Evolutionary conservation across 2,329 filamentous ascomycete genomes (phyloP).

Genomic region (Apiospora marii): DNA sequence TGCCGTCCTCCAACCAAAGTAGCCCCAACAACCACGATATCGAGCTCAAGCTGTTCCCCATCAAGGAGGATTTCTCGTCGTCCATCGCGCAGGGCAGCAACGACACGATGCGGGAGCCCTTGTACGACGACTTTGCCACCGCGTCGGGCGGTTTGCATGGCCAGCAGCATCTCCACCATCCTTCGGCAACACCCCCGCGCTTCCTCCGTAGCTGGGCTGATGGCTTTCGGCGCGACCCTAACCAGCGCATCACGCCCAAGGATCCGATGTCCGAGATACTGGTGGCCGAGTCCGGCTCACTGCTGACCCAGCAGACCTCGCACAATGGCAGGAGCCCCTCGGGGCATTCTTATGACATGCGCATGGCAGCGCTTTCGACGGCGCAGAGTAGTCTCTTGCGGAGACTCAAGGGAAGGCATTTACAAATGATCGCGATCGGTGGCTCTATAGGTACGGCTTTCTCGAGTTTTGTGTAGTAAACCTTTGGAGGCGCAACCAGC

Average conservation of each 20-base stretch:
- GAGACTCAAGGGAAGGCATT: constrained; percentile 81
- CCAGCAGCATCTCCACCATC: neutral
- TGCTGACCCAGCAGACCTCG: constrained; percentile 37
- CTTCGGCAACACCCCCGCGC: constrained; percentile 37
- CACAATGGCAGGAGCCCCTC: constrained; percentile 47
- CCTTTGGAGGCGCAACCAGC: constrained; percentile 22
- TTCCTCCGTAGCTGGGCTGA: constrained; percentile 59
- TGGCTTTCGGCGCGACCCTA: constrained; percentile 69
- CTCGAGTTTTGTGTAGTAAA: constrained; percentile 7
- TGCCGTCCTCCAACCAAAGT: constrained; percentile 15
- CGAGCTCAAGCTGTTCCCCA: constrained; percentile 62
- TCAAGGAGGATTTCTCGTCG: constrained; percentile 58
- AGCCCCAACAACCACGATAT: constrained; percentile 48
- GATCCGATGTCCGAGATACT: constrained; percentile 47
- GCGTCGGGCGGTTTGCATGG: neutral
- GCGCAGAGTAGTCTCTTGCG: constrained; percentile 78
- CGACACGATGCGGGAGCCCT: constrained; percentile 59
- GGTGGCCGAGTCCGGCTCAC: constrained; percentile 39
- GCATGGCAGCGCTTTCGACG: constrained; percentile 72
- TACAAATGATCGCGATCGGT: constrained; percentile 98
- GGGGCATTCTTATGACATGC: constrained; percentile 54
- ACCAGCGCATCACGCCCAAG: constrained; percentile 55
- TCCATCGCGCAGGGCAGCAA: constrained; percentile 58
- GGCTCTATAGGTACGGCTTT: constrained; percentile 76
- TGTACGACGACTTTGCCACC: constrained; percentile 47